These are phyloP conservation scores for Fusarium chlamydosporum DNA, from an alignment of 2,329 filamentous ascomycete species.

Conservation along the genomic window DNA sequence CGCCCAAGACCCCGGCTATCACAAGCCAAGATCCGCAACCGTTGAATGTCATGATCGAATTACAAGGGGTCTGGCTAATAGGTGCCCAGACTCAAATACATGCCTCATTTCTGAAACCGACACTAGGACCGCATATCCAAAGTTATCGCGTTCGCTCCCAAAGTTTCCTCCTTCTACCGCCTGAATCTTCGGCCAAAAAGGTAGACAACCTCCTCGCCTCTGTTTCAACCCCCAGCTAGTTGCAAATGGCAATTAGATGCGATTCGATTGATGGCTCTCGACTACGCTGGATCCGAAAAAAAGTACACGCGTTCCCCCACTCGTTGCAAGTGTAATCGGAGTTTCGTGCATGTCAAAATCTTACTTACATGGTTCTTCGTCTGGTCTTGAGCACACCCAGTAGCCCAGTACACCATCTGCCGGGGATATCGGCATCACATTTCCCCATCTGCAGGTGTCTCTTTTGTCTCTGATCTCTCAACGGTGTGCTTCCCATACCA, in stretches of 20 bases:
- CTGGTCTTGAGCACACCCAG: constrained; percentile 36
- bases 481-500: constrained; percentile 26
- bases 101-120: constrained; percentile 38
- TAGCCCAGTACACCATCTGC: constrained; percentile 41
- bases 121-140: constrained; percentile 21
- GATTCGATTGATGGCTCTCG: constrained; percentile 21
- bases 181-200: constrained; percentile 28
- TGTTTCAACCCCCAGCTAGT: constrained; percentile 37
- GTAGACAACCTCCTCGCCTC: constrained; percentile 33
- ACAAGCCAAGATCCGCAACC: constrained; percentile 35
- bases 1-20: constrained; percentile 26
- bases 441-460: constrained; percentile 47
- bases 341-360: constrained; percentile 35
- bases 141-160: constrained; percentile 19
- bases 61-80: constrained; percentile 33
- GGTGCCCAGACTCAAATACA: constrained; percentile 30
- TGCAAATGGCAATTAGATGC: constrained; percentile 14
- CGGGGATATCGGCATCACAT: constrained; percentile 45
- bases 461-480: constrained; percentile 46
- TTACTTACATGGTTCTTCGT: constrained; percentile 43
- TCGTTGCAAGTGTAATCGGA: constrained; percentile 22
- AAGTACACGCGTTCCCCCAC: constrained; percentile 25
- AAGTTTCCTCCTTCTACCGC: constrained; percentile 34
- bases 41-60: constrained; percentile 36
- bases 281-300: constrained; percentile 18